Conservation (phyloP, 495 filamentous ascomycete genomes). For the Penicillium argentinense region DNA sequence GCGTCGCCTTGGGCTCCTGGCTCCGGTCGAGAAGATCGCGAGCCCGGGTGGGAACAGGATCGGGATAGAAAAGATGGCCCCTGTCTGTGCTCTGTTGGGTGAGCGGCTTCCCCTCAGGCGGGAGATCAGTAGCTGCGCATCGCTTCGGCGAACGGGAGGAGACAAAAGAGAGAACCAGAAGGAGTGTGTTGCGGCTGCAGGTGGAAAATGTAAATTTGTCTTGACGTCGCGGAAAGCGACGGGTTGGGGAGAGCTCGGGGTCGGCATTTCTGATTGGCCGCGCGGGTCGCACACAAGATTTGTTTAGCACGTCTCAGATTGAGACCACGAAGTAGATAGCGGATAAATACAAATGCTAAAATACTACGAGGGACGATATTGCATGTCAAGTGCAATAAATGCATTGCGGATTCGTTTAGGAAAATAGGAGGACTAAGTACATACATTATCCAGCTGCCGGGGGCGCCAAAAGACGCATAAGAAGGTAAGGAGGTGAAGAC, state of each 20-base stretch:
- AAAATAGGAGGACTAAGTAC: constrained; percentile 42
- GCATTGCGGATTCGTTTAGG: constrained; percentile 12
- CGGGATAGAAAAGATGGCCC: constrained; percentile 10
- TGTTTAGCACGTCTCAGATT: constrained; percentile 1
- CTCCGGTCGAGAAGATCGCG: constrained; percentile 11
- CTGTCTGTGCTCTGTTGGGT: constrained; percentile 28
- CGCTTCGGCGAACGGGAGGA: constrained; percentile 3
- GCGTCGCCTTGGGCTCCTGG: too few species aligned
- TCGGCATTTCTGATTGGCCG: constrained; percentile 33
- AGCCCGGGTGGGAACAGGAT: constrained; percentile 4
- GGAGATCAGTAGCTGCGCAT: constrained; percentile 29
- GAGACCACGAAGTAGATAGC: neutral
- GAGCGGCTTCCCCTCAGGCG: constrained; percentile 28
- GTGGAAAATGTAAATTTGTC: constrained; percentile 12
- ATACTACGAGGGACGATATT: neutral
- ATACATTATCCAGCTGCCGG: constrained; percentile 49
- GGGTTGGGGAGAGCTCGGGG: constrained; percentile 33
- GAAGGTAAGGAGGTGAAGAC: constrained; percentile 29
- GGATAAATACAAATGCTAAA: neutral
- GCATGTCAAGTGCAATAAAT: constrained; percentile 1
- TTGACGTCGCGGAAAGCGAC: constrained; percentile 38
- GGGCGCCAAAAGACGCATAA: constrained; percentile 31
- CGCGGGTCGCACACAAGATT: constrained; percentile 7
- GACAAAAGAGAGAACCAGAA: constrained; percentile 5
- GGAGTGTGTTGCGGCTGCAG: constrained; percentile 11